Conservation (phyloP, 106 monocot species). For the Gastrodia elata region DNA sequence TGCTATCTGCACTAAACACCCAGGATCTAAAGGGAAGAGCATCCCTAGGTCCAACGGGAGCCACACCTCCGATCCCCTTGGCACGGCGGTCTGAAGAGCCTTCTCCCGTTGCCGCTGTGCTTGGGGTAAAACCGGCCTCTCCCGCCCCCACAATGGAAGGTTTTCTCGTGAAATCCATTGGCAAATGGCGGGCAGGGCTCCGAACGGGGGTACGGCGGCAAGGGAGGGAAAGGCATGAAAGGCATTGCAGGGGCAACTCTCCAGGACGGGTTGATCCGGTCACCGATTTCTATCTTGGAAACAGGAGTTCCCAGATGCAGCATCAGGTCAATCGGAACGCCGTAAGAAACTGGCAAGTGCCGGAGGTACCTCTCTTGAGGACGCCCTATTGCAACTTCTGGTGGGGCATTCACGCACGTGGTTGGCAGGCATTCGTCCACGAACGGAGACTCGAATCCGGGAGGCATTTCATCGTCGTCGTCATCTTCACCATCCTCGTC, state of each 20-base stretch:
- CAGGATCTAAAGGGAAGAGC: conserved; percentile 4
- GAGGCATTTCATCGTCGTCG: conserved; percentile 31
- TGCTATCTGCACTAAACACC: conserved; percentile 9
- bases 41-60: conserved; percentile 19
- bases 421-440: neutral
- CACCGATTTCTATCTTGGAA: neutral
- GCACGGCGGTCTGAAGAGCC: conserved; percentile 10
- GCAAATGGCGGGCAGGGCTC: conserved; percentile 3
- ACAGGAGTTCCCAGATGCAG: conserved; percentile 46
- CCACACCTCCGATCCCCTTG: conserved; percentile 9
- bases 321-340: conserved; percentile 53
- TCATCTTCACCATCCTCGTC: conserved; percentile 17
- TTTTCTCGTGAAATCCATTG: neutral
- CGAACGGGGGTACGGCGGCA: conserved; percentile 51
- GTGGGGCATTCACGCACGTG: neutral
- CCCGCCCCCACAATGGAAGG: neutral
- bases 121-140: conserved; percentile 15
- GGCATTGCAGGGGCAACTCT: conserved; percentile 69
- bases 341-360: conserved; percentile 52
- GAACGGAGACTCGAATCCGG: conserved; percentile 33
- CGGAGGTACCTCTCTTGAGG: conserved; percentile 44
- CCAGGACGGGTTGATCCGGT: conserved; percentile 18
- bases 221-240: conserved; percentile 77
- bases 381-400: conserved; percentile 26
- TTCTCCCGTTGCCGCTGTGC: conserved; percentile 16